phyloP scores from a whole-genome alignment of 148 eudicot species.

The Dysphania ambrosioides region DNA sequence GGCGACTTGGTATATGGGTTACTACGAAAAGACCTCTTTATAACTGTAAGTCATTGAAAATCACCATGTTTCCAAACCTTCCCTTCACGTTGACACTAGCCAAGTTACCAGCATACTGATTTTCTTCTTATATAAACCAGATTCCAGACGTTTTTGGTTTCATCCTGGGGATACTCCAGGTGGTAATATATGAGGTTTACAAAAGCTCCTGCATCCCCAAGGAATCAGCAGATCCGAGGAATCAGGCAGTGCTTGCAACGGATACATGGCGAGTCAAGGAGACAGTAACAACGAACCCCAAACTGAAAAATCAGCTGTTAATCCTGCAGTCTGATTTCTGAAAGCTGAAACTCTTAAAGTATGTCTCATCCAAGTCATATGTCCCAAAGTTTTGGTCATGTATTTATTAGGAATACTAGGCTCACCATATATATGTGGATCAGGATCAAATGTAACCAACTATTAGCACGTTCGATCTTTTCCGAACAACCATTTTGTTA shows the following conservation, averaged over 20 bases:
- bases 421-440: neutral
- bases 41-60: slow-evolving; percentile 39
- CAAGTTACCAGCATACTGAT: neutral
- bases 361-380: neutral
- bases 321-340: slow-evolving; percentile 1
- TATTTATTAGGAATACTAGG: neutral
- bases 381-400: neutral
- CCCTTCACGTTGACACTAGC: neutral
- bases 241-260: neutral
- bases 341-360: neutral
- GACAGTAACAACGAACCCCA: neutral
- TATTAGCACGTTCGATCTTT: neutral
- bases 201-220: slow-evolving; percentile 29
- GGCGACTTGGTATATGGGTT: slow-evolving; percentile 54
- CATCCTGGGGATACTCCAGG: slow-evolving; percentile 33
- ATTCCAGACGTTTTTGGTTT: slow-evolving; percentile 27
- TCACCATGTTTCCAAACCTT: neutral
- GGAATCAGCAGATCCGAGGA: neutral
- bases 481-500: neutral
- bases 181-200: slow-evolving; percentile 43
- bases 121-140: slow-evolving; percentile 16
- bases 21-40: slow-evolving; percentile 37
- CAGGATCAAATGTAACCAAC: neutral
- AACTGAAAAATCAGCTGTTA: neutral
- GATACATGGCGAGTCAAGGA: neutral